Percentiles rank a stretch among this genome's conserved stretches.
Evolutionary conservation across 495 filamentous ascomycete species (phyloP).

Genomic region (Chaetomium tenue): DNA sequence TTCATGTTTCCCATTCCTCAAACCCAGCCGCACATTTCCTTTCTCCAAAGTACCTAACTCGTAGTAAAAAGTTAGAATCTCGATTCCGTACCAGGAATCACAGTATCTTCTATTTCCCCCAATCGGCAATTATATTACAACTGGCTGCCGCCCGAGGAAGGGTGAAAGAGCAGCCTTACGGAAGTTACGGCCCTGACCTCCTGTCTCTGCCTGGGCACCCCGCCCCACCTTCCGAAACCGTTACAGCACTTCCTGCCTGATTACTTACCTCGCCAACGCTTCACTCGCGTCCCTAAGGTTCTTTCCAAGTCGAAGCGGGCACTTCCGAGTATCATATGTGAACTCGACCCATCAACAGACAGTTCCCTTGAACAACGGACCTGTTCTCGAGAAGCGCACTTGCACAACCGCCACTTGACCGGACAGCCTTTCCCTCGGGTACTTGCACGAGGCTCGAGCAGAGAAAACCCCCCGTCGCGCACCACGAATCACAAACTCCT

Average conservation of each 20-base stretch:
- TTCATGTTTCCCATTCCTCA: neutral
- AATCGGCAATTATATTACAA: neutral
- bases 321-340: neutral
- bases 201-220: slow-evolving; percentile 10
- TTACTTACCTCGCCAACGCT: slow-evolving; percentile 6
- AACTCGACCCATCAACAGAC: neutral
- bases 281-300: too few species aligned
- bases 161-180: neutral
- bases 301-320: neutral
- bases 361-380: neutral
- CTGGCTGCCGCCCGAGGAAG: neutral
- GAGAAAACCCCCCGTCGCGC: neutral
- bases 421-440: too few species aligned
- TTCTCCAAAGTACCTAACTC: neutral
- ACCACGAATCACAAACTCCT: neutral
- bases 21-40: neutral
- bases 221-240: slow-evolving; percentile 24
- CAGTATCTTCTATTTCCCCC: neutral
- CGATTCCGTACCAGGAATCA: neutral
- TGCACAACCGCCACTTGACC: too few species aligned
- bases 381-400: too few species aligned
- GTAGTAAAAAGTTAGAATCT: neutral
- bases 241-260: neutral
- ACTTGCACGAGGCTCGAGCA: too few species aligned
- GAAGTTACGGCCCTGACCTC: neutral